Percentiles rank a stretch among this genome's conserved stretches.
Evolutionary conservation across 495 filamentous ascomycete genomes (phyloP).

Genomic region (Penicillium mononematosum): DNA sequence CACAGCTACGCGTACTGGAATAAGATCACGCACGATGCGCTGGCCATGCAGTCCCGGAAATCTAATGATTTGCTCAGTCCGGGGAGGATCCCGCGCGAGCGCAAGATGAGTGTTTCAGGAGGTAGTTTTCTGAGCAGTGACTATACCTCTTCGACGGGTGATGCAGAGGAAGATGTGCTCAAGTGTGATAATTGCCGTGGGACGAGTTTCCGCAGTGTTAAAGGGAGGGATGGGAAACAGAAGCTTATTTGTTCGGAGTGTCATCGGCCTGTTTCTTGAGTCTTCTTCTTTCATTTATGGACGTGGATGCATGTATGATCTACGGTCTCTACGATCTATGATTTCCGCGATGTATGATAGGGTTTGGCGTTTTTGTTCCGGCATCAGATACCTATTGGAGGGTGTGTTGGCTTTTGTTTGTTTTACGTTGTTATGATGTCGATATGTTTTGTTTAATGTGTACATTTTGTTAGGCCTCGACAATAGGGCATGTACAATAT

Average conservation of each 20-base stretch:
- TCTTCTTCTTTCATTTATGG: not conserved
- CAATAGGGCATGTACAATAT: slow-evolving; percentile 1
- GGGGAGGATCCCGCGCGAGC: slow-evolving; percentile 25
- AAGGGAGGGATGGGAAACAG: slow-evolving; percentile 45
- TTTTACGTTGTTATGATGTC: not conserved
- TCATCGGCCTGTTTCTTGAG: slow-evolving; percentile 29
- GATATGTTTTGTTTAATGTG: slow-evolving; percentile 5
- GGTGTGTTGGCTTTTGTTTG: not conserved
- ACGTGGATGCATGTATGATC: slow-evolving; percentile 4
- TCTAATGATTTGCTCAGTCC: slow-evolving; percentile 31
- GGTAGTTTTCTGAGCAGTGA: slow-evolving; percentile 52
- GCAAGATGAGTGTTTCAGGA: slow-evolving; percentile 31
- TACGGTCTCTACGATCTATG: not conserved
- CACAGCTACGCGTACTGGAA: slow-evolving; percentile 56
- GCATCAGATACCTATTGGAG: slow-evolving; percentile 1
- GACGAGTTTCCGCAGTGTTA: slow-evolving; percentile 52
- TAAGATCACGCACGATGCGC: slow-evolving; percentile 45
- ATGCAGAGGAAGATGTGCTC: slow-evolving; percentile 45
- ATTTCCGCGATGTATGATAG: slow-evolving; percentile 1
- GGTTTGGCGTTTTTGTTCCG: not conserved
- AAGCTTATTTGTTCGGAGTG: slow-evolving; percentile 55
- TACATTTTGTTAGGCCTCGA: not conserved
- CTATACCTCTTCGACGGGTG: slow-evolving; percentile 37
- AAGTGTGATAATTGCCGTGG: slow-evolving; percentile 51
- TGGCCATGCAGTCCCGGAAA: slow-evolving; percentile 36